These are phyloP conservation scores for Ormosia semicastrata DNA, from an alignment of 306 rosid species.

Conservation along the genomic window DNA sequence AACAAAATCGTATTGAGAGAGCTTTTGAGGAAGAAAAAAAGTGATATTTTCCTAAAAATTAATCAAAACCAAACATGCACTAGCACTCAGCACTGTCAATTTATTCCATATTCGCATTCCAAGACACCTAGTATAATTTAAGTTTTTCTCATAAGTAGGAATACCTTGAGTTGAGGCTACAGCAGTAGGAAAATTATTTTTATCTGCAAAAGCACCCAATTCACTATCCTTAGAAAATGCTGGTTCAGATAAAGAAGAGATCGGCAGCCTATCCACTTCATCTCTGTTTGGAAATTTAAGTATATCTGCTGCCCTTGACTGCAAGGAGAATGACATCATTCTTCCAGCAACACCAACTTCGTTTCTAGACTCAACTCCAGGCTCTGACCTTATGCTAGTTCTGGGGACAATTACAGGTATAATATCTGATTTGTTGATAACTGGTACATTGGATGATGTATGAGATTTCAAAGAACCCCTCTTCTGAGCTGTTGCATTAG, in stretches of 20 bases:
- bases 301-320: conserved; percentile 66
- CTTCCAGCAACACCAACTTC: conserved; percentile 71
- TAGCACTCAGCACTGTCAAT: conserved; percentile 38
- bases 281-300: conserved; percentile 62
- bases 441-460: conserved; percentile 50
- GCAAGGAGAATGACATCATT: conserved; percentile 61
- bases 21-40: background rate
- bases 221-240: conserved; percentile 54
- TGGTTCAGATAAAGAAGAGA: conserved; percentile 58
- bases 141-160: conserved; percentile 42
- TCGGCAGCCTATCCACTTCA: conserved; percentile 63
- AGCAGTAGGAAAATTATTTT: conserved; percentile 53
- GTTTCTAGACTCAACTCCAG: conserved; percentile 72
- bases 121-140: conserved; percentile 41
- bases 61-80: background rate
- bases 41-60: background rate
- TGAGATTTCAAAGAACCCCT: conserved; percentile 65
- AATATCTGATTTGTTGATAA: conserved; percentile 67
- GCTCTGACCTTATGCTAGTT: conserved; percentile 66
- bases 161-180: conserved; percentile 59
- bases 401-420: conserved; percentile 94
- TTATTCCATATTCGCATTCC: conserved; percentile 50
- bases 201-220: conserved; percentile 49
- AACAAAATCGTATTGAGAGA: background rate
- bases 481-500: conserved; percentile 59